A percentile compares a stretch with the other conserved stretches of the same genome.
These are phyloP conservation scores for Schizosaccharomyces osmophilus DNA, from an alignment of 805 yeast species.

Conservation along the genomic window DNA sequence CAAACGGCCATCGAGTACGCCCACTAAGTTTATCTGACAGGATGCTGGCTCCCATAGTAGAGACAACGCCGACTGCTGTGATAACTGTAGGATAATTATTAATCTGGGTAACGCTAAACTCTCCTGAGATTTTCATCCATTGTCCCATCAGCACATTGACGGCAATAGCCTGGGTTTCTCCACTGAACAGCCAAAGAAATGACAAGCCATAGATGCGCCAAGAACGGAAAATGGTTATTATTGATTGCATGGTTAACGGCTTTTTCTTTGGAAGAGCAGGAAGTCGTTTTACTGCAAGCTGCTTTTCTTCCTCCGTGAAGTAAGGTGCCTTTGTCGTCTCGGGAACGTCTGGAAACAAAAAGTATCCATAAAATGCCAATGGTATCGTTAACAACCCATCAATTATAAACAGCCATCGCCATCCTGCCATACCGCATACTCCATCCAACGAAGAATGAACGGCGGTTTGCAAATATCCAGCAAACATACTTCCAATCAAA, in stretches of 20 bases:
- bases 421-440: slow-evolving; percentile 19
- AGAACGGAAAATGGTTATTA: background rate
- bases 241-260: background rate
- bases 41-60: slow-evolving; percentile 10
- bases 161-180: background rate
- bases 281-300: background rate
- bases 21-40: background rate
- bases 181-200: background rate
- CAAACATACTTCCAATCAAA: slow-evolving; percentile 9
- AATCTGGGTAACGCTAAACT: slow-evolving; percentile 16
- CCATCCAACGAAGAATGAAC: slow-evolving; percentile 23
- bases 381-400: slow-evolving; percentile 31
- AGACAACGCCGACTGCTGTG: slow-evolving; percentile 19
- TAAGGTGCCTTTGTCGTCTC: slow-evolving; percentile 18
- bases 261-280: background rate
- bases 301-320: background rate
- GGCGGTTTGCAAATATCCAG: slow-evolving; percentile 32
- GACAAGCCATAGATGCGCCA: background rate
- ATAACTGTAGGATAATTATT: slow-evolving; percentile 21
- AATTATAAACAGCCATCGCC: slow-evolving; percentile 34
- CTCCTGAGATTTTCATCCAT: background rate
- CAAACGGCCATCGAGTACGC: background rate
- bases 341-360: slow-evolving; percentile 30
- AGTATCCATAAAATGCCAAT: slow-evolving; percentile 22
- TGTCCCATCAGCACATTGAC: background rate